Base-by-base conservation (phyloP, 139 green algal species). In the Coelastrella sp. region DNA sequence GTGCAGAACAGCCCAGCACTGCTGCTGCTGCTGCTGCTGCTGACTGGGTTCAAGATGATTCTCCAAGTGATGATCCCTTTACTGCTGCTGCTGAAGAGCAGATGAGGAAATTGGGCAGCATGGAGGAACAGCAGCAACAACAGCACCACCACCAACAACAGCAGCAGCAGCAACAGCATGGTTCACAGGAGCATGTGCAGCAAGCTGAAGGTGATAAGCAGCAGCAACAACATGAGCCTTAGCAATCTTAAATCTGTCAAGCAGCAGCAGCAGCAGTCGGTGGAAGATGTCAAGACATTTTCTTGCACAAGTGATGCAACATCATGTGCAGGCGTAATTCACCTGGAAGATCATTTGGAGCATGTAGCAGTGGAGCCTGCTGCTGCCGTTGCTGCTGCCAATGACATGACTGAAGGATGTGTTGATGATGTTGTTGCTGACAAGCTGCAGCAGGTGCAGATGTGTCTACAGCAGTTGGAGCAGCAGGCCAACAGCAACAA, bases 401-500 rank as follows among this genome's bases (percentile, higher is more conserved):
- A 71, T 71, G 27, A n/a, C 27, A 41, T 23, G 48, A 30, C 72
- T 66, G 72, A 30, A n/a, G 35, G n/a, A 38, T 3, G 11, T 45
- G 40, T 51, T 7, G 78, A 75, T 34, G 62, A 64, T 48, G 40
- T 64, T 19, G 62, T 71, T 21, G 23, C 48, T 21, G 40, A 76
- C 37, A 75, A 84, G 41, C 78, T 69, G 6, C 48, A 43, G n/a
- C 50, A 34, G 50, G 25, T 34, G 8, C n/a, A 50, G 27, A 4
- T 15, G 0, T 15, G 48, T 32, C 9, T 82, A 50, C 25, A n/a
- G 51, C 30, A 69, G 17, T 15, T 69, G 32, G 5, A 48, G 38
- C 59, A 74, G 62, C 59, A 76, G 27, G 78, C 37, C 21, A 30
- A 38, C 66, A 53, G 53, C 85, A 86, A 53, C 25, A 86, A 25